Base-by-base conservation (phyloP, 31 red algal species). In the Porphyra umbilicalis region DNA sequence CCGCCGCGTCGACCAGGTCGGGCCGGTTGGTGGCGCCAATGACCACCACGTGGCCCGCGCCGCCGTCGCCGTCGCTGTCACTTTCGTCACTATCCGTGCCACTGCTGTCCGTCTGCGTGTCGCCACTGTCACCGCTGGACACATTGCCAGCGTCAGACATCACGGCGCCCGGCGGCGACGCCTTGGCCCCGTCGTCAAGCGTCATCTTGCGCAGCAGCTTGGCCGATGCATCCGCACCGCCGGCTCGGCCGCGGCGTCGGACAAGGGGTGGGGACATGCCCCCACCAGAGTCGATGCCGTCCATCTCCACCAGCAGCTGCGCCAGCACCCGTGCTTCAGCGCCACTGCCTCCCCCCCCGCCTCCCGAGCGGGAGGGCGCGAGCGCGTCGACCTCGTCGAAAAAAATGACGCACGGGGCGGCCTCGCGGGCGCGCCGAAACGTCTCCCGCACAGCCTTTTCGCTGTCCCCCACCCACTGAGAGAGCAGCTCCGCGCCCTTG, bases 331-430 rank as follows among this genome's bases (percentile, higher is more conserved):
- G 84, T 68, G 89, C 83, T 35, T 92, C 87, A n/a, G 92, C 92
- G 34, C 89, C 84, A 0, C 80, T 88, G 6, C 83, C 84, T 2
- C 80, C 79, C 14, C 81, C 67, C 29, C 76, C 78, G 35, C 82
- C 85, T n/a, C 13, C 25, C 57, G 57, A 71, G 33, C 96, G 86
- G 29, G 80, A 75, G 31, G 79, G 81, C 30, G 89, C 96, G 34
- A 98, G 80, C 15, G 96, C 92, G 76, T 98, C 96, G 38, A 98
- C 83, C 81, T 98, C 96, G 80, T 98, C 96, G 79, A 98, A 95
- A 40, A 98, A 98, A 1, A 98, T 89, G 29, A 98, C 84, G 78
- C 87, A 92, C 10, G 96, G 92, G 29, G 96, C 89, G 33, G 90
- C 87, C 75, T 79, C 74, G 31, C 92, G 78, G 9, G 92, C 96